Evolutionary conservation across 352 stramenopile genomes (phyloP), one percentile per base, ranked within the genome.

Genomic region (Pythium diclinum): DNA sequence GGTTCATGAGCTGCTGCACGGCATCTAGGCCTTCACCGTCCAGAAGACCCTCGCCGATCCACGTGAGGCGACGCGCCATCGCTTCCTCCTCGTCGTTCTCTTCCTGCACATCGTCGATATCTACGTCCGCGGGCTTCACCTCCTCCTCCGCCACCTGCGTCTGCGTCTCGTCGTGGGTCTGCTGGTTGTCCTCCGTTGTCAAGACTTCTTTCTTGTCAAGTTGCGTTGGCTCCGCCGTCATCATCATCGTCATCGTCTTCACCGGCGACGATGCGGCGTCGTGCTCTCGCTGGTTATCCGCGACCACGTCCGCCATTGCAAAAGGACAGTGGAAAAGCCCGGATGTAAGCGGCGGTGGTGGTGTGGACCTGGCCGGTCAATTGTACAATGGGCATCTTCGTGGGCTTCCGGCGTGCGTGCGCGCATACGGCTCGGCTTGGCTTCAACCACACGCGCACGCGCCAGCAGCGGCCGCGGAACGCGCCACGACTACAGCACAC

Each of bases 11-110:
- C 47, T 74, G 78, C 58, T 89, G 73, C 11, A 87, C 71, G 40
- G 78, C 78, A 14, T 85, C 74, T 14, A 85, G 70, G 0, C 76
- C 78, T 42, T 73, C 76, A 14, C 76, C 68, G 61, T 85, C 74
- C 17, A 87, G 78, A 5, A 89, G 68, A 0, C 82, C 82, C 59
- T 91, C 82, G 52, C 82, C 80, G 54, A 91, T 83, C 75, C 79
- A 91, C 61, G 79, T 88, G 72, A 85, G 72, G 23, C 79, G 74
- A 13, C 76, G 75, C 16, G 76, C 71, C 11, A 78, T 17, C 14
- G 63, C 61, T 11, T 47, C 64, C 32, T 64, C 53, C 10, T 68
- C 55, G 14, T 48, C 30, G 30, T 46, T 17, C 13, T 56, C 46
- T 7, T 28, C 25, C 25, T 28, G 25, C 25, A 33, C 47, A 14